These are phyloP conservation scores for Macrophomina phaseolina DNA, from an alignment of 2,329 filamentous ascomycete species.

Conservation along the genomic window DNA sequence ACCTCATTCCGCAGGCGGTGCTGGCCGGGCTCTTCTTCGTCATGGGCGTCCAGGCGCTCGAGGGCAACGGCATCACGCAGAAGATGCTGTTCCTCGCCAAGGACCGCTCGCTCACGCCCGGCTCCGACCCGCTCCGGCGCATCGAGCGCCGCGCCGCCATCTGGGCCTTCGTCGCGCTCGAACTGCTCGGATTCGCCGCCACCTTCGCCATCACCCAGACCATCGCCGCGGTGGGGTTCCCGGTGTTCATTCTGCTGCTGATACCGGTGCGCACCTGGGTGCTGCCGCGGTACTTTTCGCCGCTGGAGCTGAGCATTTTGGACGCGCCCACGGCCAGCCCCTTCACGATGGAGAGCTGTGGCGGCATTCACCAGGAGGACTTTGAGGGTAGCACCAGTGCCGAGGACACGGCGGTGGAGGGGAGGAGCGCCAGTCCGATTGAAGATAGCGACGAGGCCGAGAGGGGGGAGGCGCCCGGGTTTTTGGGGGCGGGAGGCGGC, in stretches of 20 bases:
- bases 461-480: slow-evolving; percentile 33
- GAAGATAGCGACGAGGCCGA: slow-evolving; percentile 38
- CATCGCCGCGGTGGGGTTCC: slow-evolving; percentile 65
- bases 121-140: slow-evolving; percentile 53
- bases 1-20: slow-evolving; percentile 60
- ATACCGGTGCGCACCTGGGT: slow-evolving; percentile 60
- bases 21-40: slow-evolving; percentile 65
- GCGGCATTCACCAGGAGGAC: slow-evolving; percentile 41
- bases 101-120: slow-evolving; percentile 55
- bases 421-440: slow-evolving; percentile 24
- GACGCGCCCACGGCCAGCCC: slow-evolving; percentile 62
- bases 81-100: slow-evolving; percentile 57
- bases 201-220: slow-evolving; percentile 66
- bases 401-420: background rate
- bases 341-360: slow-evolving; percentile 59
- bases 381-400: background rate
- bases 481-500: slow-evolving; percentile 11
- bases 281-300: slow-evolving; percentile 58
- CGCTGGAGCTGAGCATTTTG: slow-evolving; percentile 55
- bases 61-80: slow-evolving; percentile 59
- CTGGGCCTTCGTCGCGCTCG: slow-evolving; percentile 57
- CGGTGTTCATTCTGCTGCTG: slow-evolving; percentile 61
- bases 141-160: slow-evolving; percentile 54
- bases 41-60: slow-evolving; percentile 59
- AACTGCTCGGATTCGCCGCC: slow-evolving; percentile 58